Base-by-base conservation (phyloP, 2,329 filamentous ascomycete species). In the Phyllosticta ampelicida region DNA sequence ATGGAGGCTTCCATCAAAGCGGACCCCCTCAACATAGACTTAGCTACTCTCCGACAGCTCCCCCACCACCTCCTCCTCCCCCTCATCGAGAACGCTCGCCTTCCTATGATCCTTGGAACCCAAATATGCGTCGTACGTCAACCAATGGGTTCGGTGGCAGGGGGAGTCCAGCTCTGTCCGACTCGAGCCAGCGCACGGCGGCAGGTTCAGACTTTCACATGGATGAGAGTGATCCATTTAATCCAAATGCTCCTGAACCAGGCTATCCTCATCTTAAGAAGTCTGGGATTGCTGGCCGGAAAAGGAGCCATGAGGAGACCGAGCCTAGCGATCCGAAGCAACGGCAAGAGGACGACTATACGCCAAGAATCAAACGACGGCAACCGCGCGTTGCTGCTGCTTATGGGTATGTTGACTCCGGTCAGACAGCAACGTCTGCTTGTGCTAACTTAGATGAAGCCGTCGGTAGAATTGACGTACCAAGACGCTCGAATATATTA, bases 281-380 rank as follows among this genome's bases (percentile, higher is more conserved):
- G 50, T 67, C 63, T 55, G 68, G 71, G 49, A 72, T 66, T 3
- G 62, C 67, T 53, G 63, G 65, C 13, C 61, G 71, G 18, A 73
- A 73, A 60, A 66, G 71, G 51, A 71, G 69, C 55, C 70, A 71
- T 48, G 68, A 70, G 48, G 69, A 72, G 36, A 65, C 67, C 6
- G 67, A 71, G 21, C 51, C 52, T 2, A 64, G 66, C 29, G 64
- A 70, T 26, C 67, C 65, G 28, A 63, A 64, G n/a, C 51, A 63
- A 54, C 66, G 65, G 21, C 70, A 71, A 60, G 66, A 68, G n/a
- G 70, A 72, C 20, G 70, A 72, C 48, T 63, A 69, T 30, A 65
- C 66, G 16, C 70, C 67, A 60, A 67, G 70, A 16, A 53, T 60
- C 54, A 73, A 73, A 60, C 63, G 70, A 54, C 67, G 69, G 51